Evolutionary conservation across 169 alveolate species (phyloP), one percentile per base, ranked within the genome.

Genomic region (Besnoitia besnoiti): DNA sequence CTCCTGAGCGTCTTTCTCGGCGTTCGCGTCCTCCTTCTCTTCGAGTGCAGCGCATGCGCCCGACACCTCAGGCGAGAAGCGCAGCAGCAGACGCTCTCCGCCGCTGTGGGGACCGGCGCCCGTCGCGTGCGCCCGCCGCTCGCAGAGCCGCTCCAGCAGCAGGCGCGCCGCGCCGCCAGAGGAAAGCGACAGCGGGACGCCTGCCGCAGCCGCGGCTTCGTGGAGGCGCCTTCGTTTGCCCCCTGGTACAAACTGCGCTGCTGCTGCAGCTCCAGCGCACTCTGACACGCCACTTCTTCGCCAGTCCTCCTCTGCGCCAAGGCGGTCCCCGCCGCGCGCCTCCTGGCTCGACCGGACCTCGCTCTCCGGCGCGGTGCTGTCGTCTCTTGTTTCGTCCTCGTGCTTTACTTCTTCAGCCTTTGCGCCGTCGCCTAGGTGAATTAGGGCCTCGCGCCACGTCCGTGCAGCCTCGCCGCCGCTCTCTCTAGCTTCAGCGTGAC

Each of bases 51-150:
- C 16, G 8, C 46, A 19, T 19, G 82, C 16, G 82, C 67, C 12
- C 12, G 82, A 35, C 27, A 30, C 82, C 12, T 73, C 82, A 8
- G 82, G 82, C 46, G 3, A n/a, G n/a, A 73, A 73, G 39, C 82
- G 82, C 3, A 73, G 46, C 82, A 73, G 82, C 3, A 73, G 82
- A 39, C 82, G 16, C 82, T 37, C 82, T 19, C 47, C 12, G 82
- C 82, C 39, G 82, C 82, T 37, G 82, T 73, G n/a, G 2, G 82
- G 82, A 16, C 82, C 82, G 8, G 30, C 44, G 39, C 82, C 82
- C n/a, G 82, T 27, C 44, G 46, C 82, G 46, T n/a, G 47, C 5
- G 82, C 82, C 2, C 82, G 82, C 47, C 14, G 12, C 82, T 37
- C 46, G n/a, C 82, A 35, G n/a, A 73, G 46, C 8, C 82, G 82